Evolutionary conservation across 306 rosid species (phyloP).

Genomic region (Vachellia pachyceras): DNA sequence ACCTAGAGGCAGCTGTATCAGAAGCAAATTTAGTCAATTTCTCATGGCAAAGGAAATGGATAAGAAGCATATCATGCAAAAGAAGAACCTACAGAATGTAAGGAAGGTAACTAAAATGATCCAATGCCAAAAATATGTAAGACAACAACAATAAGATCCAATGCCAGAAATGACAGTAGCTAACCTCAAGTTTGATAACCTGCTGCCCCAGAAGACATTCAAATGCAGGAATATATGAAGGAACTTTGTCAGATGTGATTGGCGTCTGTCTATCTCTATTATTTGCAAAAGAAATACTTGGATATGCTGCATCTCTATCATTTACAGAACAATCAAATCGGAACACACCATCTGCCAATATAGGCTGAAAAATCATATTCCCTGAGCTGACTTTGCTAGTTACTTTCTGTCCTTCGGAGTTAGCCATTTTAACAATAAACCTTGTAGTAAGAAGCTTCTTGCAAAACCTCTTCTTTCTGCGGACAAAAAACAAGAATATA

Average conservation of each 20-base stretch:
- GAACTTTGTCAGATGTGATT: conserved; percentile 53
- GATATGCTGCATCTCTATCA: conserved; percentile 70
- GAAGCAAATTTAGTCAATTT: conserved; percentile 37
- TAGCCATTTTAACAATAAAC: conserved; percentile 59
- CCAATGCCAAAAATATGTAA: conserved; percentile 8
- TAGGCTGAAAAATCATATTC: conserved; percentile 74
- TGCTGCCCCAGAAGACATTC: conserved; percentile 68
- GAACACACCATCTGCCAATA: conserved; percentile 78
- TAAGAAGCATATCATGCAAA: not conserved
- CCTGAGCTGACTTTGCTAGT: conserved; percentile 54
- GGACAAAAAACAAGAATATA: not conserved
- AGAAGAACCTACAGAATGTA: not conserved
- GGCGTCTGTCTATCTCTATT: conserved; percentile 65
- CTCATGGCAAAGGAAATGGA: conserved; percentile 16
- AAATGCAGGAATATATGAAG: conserved; percentile 63
- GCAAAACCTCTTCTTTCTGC: conserved; percentile 54
- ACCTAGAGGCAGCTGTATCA: conserved; percentile 72
- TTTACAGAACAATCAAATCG: conserved; percentile 82
- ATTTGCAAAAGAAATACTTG: conserved; percentile 74
- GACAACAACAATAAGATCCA: conserved; percentile 12
- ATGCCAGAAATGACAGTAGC: conserved; percentile 30
- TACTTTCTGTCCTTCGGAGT: conserved; percentile 39
- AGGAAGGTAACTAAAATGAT: not conserved
- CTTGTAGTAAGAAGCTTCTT: conserved; percentile 45
- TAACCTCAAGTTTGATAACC: conserved; percentile 75